Base-by-base conservation (phyloP, 2,329 filamentous ascomycete genomes). In the Ophiostoma sp. region DNA sequence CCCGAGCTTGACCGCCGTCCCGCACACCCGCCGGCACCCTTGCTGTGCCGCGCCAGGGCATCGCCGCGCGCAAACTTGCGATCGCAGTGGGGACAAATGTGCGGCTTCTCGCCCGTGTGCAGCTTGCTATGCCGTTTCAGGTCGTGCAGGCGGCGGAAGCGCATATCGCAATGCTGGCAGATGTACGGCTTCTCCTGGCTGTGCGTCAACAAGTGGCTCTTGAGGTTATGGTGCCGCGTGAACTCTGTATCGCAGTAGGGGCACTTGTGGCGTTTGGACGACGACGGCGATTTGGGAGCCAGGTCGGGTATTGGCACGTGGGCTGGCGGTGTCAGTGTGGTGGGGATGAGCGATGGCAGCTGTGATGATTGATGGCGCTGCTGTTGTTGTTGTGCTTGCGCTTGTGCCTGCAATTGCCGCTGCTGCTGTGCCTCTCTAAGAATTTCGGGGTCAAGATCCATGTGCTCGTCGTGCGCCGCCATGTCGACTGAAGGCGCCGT, bases 181-280 rank as follows among this genome's bases (percentile, higher is more conserved):
- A 95, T 87, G 77, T 95, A 99, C 0, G 95, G 95, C 80, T 99
- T 99, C 79, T 99, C 95, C 83, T 99, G 94, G 76, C 94, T 97
- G 79, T 98, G 95, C 0, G 95, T 98, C 77, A 99, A 87, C 71
- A 99, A 86, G 81, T 99, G 95, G 75, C 93, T 97, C 81, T 98
- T 99, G 36, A 98, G 86, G 76, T 99, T 98, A 78, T 98, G 95
- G 78, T 98, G 95, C 64, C 95, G 88, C 36, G 95, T 99, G 75
- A 99, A 99, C 76, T 97, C 95, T 5, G 95, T 97, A 54, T 93
- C 88, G 83, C 95, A 99, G 79, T 96, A 97, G 0, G 93, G 94
- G 77, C 95, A 99, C 79, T 95, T 96, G 82, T 99, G 94, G 77
- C 95, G 94, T 81, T 97, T 97, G 68, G 81, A 80, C 0, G 93